These are phyloP conservation scores for Buddleja alternifolia DNA, from an alignment of 257 asterid species.

Conservation along the genomic window DNA sequence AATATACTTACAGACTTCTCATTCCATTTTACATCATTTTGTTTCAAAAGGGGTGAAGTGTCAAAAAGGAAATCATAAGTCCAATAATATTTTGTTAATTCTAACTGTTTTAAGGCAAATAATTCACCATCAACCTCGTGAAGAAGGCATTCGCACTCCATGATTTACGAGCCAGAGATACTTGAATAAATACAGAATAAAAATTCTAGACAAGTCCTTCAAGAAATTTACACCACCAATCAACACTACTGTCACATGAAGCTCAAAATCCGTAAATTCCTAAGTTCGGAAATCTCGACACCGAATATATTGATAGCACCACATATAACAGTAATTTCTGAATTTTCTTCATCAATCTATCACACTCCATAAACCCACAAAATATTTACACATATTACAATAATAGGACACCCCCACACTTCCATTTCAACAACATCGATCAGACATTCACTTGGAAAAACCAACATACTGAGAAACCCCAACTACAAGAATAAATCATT, in stretches of 20 bases:
- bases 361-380: slow-evolving; percentile 3
- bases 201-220: not conserved
- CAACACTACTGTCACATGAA: not conserved
- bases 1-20: not conserved
- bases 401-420: not conserved
- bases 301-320: not conserved
- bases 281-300: not conserved
- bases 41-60: not conserved
- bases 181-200: not conserved
- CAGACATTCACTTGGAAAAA: not conserved
- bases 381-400: not conserved
- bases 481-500: not conserved
- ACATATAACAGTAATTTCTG: slow-evolving; percentile 8
- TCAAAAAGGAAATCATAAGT: not conserved
- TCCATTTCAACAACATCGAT: not conserved
- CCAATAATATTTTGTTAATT: not conserved
- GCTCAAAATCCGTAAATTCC: not conserved
- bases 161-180: not conserved
- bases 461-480: too few species aligned
- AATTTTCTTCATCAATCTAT: not conserved
- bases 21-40: not conserved
- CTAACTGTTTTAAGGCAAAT: not conserved
- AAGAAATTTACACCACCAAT: not conserved
- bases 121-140: not conserved
- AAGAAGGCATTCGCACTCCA: not conserved